Base-by-base conservation (phyloP, 2,329 filamentous ascomycete species). In the Herpomyces periplanetae region DNA sequence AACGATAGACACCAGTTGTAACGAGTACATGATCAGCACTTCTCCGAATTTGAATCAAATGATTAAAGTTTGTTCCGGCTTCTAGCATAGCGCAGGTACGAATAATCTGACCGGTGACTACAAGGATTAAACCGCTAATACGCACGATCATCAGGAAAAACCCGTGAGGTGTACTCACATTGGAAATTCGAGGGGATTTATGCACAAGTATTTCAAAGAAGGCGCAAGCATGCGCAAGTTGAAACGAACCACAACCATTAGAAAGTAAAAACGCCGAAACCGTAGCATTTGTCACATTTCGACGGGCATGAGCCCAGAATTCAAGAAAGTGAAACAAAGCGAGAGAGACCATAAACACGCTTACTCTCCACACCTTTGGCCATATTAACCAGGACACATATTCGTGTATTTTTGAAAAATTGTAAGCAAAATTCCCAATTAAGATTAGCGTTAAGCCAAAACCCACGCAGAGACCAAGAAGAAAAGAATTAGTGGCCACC, bases 311-410 rank as follows among this genome's bases (percentile, higher is more conserved):
- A 13, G 60, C 68, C 48, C 59, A 85, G 45, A 73, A 96, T 40
- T 96, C 80, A 37, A 91, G 58, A 40, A 87, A 91, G 45, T 96
- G 80, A 42, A 91, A 91, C 12, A 62, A 30, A 11, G 60, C 51
- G 18, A 91, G 57, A 7, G 56, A 44, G 19, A 43, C 42, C 18
- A 62, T 31, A 41, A 75, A 75, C 34, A 51, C 45, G 5, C 47
- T 44, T 1, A 52, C 34, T 10, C 55, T 44, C 55, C 55, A 63
- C 21, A 52, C n/a, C n/a, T n/a, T n/a, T n/a, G n/a, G n/a, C n/a
- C n/a, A n/a, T n/a, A n/a, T n/a, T n/a, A n/a, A n/a, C n/a, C n/a
- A n/a, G n/a, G n/a, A n/a, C n/a, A n/a, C n/a, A n/a, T n/a, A n/a
- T n/a, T n/a, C n/a, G n/a, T n/a, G n/a, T n/a, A n/a, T n/a, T n/a